Evolutionary conservation across 2,329 filamentous ascomycete species (phyloP), one percentile per base, ranked within the genome.

Genomic region (Scedosporium minutisporum): DNA sequence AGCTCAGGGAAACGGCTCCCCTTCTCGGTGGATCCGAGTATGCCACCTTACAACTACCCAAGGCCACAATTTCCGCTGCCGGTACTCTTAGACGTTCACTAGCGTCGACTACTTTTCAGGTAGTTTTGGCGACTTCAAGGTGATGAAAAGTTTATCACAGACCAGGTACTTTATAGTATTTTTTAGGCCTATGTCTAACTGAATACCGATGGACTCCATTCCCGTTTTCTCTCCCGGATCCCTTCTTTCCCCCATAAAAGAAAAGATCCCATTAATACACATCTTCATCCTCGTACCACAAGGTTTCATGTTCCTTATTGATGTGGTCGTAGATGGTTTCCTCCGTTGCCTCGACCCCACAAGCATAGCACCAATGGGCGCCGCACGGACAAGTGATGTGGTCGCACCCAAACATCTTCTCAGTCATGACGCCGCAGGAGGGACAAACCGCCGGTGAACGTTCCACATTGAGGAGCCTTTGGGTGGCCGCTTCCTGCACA

Each of bases 291-390:
- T 66, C 66, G 16, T 33, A 64, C 62, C 66, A 73, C 58, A 68
- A 65, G 0, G 73, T 74, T 0, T 70, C 71, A 64, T 78, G 75
- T 21, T 62, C 69, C 10, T 48, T 21, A 4, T 57, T 60, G 66
- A 79, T 74, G 63, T 79, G 77, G 1, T 38, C 10, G 64, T 78
- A 79, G 25, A 80, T 75, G 2, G 64, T 57, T 0, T 55, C 44
- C 2, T 60, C 58, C 3, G 64, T 64, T 12, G 69, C 70, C 16
- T 65, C 64, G 63, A 70, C 63, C 0, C 76, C 74, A 65, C 74
- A 79, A 10, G 70, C 68, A 69, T 72, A 78, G 62, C 76, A 78
- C 76, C 76, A 78, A 63, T 78, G 71, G 16, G 65, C 67, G 2
- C 68, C 66, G 42, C 73, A 75, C 7, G 72, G 66, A 64, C 75